Percentiles rank a stretch among this genome's conserved stretches.
These are phyloP conservation scores for Aspergillus niger DNA, from an alignment of 2,329 filamentous ascomycete species.

Conservation along the genomic window DNA sequence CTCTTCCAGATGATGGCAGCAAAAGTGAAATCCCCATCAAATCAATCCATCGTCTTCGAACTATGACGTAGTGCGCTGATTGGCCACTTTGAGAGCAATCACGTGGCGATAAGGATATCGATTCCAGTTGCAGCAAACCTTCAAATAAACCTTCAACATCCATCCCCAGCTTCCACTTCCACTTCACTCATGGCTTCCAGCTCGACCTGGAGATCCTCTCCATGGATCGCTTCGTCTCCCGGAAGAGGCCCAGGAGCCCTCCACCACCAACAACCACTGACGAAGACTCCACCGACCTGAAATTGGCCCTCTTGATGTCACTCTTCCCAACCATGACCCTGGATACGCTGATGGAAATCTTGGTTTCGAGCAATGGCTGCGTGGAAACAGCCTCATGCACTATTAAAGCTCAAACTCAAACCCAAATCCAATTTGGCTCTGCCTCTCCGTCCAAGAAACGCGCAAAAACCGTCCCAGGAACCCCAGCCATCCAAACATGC, in stretches of 20 bases:
- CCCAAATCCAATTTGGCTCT: conserved; percentile 2
- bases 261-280: conserved; percentile 34
- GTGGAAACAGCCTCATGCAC: conserved; percentile 65
- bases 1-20: not conserved
- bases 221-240: conserved; percentile 46
- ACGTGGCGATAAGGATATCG: conserved; percentile 1
- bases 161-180: not conserved
- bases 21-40: not conserved
- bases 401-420: conserved; percentile 43
- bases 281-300: conserved; percentile 84
- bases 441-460: conserved; percentile 33
- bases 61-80: conserved; percentile 20
- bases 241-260: conserved; percentile 36
- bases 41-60: not conserved
- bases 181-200: conserved; percentile 22
- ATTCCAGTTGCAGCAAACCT: not conserved
- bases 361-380: conserved; percentile 76
- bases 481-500: conserved; percentile 64
- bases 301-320: conserved; percentile 80
- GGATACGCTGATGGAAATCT: conserved; percentile 71
- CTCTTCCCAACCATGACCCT: conserved; percentile 67
- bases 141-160: not conserved
- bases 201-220: conserved; percentile 23
- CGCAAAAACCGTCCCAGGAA: conserved; percentile 33
- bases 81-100: conserved; percentile 32